A percentile compares a stretch with the other conserved stretches of the same genome.
phyloP scores from a whole-genome alignment of 495 filamentous ascomycete species.

The Terfezia boudieri region DNA sequence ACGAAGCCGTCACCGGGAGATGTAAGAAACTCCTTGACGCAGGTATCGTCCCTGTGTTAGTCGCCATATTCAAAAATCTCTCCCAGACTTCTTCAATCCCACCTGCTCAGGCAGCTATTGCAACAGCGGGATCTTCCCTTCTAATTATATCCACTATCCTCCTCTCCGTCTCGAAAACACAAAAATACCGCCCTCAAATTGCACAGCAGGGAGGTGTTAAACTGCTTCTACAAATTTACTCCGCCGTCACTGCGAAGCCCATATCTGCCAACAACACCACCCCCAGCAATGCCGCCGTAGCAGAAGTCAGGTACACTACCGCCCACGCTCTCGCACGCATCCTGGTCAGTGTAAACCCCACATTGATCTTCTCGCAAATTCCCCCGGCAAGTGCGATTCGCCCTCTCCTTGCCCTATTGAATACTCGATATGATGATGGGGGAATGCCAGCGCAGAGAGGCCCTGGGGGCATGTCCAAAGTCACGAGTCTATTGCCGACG shows the following conservation, averaged over 20 bases:
- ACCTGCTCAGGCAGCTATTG: background rate
- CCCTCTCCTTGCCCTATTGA: constrained; percentile 51
- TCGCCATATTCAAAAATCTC: constrained; percentile 41
- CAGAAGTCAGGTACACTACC: constrained; percentile 34
- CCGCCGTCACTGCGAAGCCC: constrained; percentile 30
- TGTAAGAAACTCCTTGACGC: constrained; percentile 57
- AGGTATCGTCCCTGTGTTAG: constrained; percentile 49
- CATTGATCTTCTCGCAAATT: constrained; percentile 60
- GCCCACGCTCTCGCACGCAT: constrained; percentile 82
- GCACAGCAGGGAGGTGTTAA: constrained; percentile 84
- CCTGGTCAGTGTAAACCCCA: constrained; percentile 69
- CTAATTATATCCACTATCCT: constrained; percentile 48
- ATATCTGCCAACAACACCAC: constrained; percentile 17
- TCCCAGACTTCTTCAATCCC: constrained; percentile 36
- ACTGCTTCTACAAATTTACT: constrained; percentile 46
- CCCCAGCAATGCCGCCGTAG: constrained; percentile 21
- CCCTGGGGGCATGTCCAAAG: constrained; percentile 19
- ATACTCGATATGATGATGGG: constrained; percentile 26
- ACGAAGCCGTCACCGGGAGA: constrained; percentile 50
- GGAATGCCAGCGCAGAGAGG: background rate
- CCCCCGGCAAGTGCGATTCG: constrained; percentile 56
- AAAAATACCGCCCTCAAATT: constrained; percentile 49
- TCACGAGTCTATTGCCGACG: constrained; percentile 53
- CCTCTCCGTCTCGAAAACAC: constrained; percentile 45
- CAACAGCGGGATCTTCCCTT: background rate